A percentile compares a stretch with the other conserved stretches of the same genome.
Conservation (phyloP, 2,329 filamentous ascomycete species). For the Fonsecaea multimorphosa region DNA sequence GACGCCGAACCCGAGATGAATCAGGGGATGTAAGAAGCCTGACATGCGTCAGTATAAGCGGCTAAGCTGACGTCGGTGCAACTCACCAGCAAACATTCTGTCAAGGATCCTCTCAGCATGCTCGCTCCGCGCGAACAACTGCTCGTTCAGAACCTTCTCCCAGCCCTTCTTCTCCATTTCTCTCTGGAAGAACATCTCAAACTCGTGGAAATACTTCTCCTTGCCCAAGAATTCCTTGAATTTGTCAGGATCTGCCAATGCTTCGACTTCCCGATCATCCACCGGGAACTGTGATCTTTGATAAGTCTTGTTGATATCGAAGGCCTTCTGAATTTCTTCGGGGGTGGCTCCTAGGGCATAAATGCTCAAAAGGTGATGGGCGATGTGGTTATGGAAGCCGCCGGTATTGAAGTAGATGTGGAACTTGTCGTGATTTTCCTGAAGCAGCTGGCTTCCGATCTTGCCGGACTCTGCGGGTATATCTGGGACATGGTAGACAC, state of each 20-base stretch:
- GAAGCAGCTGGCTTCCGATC: conserved; percentile 70
- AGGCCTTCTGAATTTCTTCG: conserved; percentile 66
- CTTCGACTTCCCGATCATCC: conserved; percentile 59
- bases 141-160: conserved; percentile 53
- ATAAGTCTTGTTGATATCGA: conserved; percentile 68
- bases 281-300: conserved; percentile 63
- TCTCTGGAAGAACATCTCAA: conserved; percentile 74
- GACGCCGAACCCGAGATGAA: conserved; percentile 81
- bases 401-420: conserved; percentile 80
- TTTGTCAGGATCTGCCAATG: conserved; percentile 62
- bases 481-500: conserved; percentile 54
- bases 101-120: conserved; percentile 71
- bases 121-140: conserved; percentile 71
- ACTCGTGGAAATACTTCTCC: conserved; percentile 71
- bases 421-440: conserved; percentile 73
- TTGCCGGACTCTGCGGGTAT: conserved; percentile 63
- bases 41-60: conserved; percentile 8
- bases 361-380: conserved; percentile 37
- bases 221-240: conserved; percentile 69
- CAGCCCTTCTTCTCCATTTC: conserved; percentile 72
- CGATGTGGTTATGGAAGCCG: conserved; percentile 69
- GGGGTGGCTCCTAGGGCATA: conserved; percentile 68
- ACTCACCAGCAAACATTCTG: conserved; percentile 68
- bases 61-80: not conserved
- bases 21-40: conserved; percentile 75